Evolutionary conservation across 495 filamentous ascomycete species (phyloP), one percentile per base, ranked within the genome.

Genomic region (Penicillium flavigenum): DNA sequence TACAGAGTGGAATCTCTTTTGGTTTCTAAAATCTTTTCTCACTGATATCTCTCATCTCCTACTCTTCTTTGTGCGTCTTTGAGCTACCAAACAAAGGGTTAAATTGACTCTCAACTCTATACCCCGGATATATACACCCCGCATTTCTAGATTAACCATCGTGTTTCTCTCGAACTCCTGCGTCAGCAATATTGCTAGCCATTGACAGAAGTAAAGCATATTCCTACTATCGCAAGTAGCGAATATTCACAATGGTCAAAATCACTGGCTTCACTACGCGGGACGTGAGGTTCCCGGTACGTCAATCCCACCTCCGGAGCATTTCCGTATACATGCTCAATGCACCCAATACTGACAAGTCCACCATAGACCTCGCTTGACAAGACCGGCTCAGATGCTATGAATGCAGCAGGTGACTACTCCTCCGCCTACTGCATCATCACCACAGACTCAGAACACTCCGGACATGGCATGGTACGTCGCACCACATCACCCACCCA

Each of bases 331-430:
- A 19, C 24, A 17, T 36, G 16, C 36, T 2, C 12, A 26, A 31
- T 10, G 31, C 12, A 19, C n/a, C 31, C 27, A 26, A 24, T 43
- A 11, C 42, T 63, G 43, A 58, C 44, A 26, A 38, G 14, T 8
- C 3, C 19, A 8, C 29, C 14, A 43, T 51, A 86, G 86, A 97
- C 92, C 45, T 96, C 92, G 39, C 84, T 97, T 45, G 90, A 96
- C 74, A 94, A 93, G 77, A 95, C 90, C 8, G 92, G 92, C 64
- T 96, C 91, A 32, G 92, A 97, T 82, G 92, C 92, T 67, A 97
- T 97, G 92, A 96, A 97, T 69, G 88, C 89, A 14, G 91, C 92
- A 5, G 90, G 91, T 36, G 92, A 97, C 76, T 97, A 96, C 74
- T 93, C 89, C 2, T 79, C 91, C 45, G 91, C 92, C 14, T 97